Evolutionary conservation across 148 eudicot species (phyloP).

Genomic region (Persicaria tinctoria): DNA sequence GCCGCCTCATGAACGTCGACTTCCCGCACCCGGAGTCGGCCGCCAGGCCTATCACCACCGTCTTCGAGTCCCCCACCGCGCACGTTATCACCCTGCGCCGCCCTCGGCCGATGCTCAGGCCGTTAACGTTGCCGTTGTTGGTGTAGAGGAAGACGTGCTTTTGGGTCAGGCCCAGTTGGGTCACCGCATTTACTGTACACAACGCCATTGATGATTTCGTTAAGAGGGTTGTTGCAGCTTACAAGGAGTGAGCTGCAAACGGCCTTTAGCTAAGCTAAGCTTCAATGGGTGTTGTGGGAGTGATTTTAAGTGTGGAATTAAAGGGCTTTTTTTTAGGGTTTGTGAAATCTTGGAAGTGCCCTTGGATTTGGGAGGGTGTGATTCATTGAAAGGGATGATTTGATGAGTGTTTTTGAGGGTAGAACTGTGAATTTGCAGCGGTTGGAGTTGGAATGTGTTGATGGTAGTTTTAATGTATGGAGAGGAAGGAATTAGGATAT

Average conservation of each 20-base stretch:
- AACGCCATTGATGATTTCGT: constrained; percentile 46
- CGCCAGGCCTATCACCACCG: constrained; percentile 84
- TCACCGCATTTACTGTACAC: constrained; percentile 60
- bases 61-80: constrained; percentile 38
- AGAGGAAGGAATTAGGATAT: constrained; percentile 54
- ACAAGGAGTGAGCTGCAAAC: no score
- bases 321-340: constrained; percentile 14
- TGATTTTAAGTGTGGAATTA: constrained; percentile 7
- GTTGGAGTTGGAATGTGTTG: background rate
- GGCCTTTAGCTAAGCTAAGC: no score
- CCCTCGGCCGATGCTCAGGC: background rate
- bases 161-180: constrained; percentile 56
- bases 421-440: constrained; percentile 8
- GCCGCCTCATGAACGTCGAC: constrained; percentile 92
- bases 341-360: background rate
- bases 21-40: constrained; percentile 99
- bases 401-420: constrained; percentile 13
- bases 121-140: constrained; percentile 42
- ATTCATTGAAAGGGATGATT: constrained; percentile 14
- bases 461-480: constrained; percentile 23
- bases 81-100: constrained; percentile 40
- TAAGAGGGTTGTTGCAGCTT: no score
- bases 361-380: background rate
- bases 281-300: background rate
- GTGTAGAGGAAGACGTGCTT: constrained; percentile 17